These are phyloP conservation scores for Hippophae gyantsensis DNA, from an alignment of 306 rosid genomes.

Conservation along the genomic window DNA sequence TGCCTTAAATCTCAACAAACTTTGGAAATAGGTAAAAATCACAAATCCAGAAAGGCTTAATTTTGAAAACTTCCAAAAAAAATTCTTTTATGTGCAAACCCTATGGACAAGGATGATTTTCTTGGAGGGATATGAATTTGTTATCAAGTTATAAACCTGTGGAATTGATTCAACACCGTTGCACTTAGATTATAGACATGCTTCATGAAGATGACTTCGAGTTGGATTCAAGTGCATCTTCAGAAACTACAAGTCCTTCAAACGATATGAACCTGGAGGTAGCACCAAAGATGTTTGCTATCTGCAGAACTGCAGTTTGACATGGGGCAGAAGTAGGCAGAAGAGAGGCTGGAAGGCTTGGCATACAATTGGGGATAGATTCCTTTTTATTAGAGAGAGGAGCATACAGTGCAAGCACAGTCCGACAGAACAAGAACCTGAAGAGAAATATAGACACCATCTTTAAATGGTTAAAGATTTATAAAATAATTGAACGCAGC, in stretches of 20 bases:
- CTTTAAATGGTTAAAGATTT: not conserved
- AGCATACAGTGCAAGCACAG: constrained; percentile 48
- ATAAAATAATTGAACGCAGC: not conserved
- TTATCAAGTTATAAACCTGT: too few species aligned
- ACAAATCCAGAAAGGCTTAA: too few species aligned
- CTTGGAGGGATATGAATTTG: too few species aligned
- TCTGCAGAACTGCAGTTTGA: constrained; percentile 40
- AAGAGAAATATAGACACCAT: not conserved
- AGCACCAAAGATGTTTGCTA: constrained; percentile 57
- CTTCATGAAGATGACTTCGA: constrained; percentile 16
- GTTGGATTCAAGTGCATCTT: constrained; percentile 17
- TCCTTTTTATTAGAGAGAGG: constrained; percentile 51
- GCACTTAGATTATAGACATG: not conserved
- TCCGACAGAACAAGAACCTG: constrained; percentile 76
- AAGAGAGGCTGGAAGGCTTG: constrained; percentile 46
- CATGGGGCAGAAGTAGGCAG: constrained; percentile 26
- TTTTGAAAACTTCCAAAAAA: too few species aligned
- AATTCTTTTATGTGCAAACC: too few species aligned
- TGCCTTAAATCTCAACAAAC: too few species aligned
- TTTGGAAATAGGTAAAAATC: too few species aligned
- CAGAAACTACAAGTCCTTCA: constrained; percentile 32
- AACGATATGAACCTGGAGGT: constrained; percentile 43
- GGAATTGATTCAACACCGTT: too few species aligned
- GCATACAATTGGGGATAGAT: constrained; percentile 60
- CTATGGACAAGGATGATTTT: too few species aligned